These are phyloP conservation scores for Thalassia testudinum DNA, from an alignment of 116 monocot species.

Conservation along the genomic window DNA sequence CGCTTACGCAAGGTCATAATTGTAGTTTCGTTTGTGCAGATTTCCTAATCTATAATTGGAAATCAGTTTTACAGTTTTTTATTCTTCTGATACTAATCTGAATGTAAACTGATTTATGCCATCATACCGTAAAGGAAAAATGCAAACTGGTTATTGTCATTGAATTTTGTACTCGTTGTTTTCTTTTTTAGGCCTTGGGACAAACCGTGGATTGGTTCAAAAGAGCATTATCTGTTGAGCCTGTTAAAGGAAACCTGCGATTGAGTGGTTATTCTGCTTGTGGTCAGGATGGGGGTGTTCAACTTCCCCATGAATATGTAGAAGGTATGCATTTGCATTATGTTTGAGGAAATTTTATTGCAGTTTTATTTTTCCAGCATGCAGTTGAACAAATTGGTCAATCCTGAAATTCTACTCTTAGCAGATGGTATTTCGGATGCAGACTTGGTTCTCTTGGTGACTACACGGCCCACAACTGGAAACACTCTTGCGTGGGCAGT, in stretches of 20 bases:
- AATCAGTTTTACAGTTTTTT: too few relatives aligned
- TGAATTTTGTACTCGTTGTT: background rate
- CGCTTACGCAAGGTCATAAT: slow-evolving; percentile 73
- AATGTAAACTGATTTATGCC: too few relatives aligned
- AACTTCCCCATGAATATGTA: slow-evolving; percentile 89
- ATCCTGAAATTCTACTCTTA: slow-evolving; percentile 6
- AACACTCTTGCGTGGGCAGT: slow-evolving; percentile 99
- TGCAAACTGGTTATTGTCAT: background rate
- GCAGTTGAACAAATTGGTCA: background rate
- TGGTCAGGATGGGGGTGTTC: slow-evolving; percentile 98
- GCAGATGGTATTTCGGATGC: slow-evolving; percentile 87
- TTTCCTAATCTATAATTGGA: too few relatives aligned
- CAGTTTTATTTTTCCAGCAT: background rate
- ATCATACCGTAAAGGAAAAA: too few relatives aligned
- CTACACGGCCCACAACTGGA: slow-evolving; percentile 92
- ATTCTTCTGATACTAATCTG: too few relatives aligned
- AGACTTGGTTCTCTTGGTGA: slow-evolving; percentile 92
- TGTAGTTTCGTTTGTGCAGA: background rate
- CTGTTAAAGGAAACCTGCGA: slow-evolving; percentile 84
- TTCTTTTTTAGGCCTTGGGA: slow-evolving; percentile 51
- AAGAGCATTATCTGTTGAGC: slow-evolving; percentile 77
- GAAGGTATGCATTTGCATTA: slow-evolving; percentile 28
- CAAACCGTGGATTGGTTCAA: slow-evolving; percentile 93
- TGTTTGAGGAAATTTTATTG: background rate
- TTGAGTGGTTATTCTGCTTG: slow-evolving; percentile 99